Evolutionary conservation across 2,329 filamentous ascomycete species (phyloP).

Genomic region (Exophiala alcalophila): DNA sequence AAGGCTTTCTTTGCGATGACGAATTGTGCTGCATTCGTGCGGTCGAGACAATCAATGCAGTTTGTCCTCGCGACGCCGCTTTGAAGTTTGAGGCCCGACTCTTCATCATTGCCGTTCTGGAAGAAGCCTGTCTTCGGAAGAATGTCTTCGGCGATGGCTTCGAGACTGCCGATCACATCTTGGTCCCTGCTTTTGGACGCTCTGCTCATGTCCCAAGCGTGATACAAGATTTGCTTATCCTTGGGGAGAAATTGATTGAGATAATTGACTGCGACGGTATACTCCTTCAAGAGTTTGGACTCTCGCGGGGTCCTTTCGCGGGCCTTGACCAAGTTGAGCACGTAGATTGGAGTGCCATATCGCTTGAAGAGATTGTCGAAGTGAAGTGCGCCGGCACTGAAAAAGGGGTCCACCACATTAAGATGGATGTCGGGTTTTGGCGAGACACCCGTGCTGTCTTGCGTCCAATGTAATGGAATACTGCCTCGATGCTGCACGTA

Average conservation of each 20-base stretch:
- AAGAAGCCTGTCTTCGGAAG: constrained; percentile 88
- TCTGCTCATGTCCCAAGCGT: constrained; percentile 97
- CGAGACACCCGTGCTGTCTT: constrained; percentile 90
- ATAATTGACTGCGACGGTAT: constrained; percentile 81
- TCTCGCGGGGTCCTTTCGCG: constrained; percentile 86
- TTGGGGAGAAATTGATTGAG: constrained; percentile 88
- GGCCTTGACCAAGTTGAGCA: constrained; percentile 85
- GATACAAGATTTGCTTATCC: constrained; percentile 84
- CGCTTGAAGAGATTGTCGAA: constrained; percentile 93
- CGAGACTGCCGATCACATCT: constrained; percentile 89
- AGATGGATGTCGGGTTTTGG: constrained; percentile 96
- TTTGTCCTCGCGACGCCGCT: constrained; percentile 94
- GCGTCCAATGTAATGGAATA: constrained; percentile 95
- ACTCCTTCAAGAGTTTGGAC: constrained; percentile 84
- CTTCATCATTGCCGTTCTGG: constrained; percentile 76
- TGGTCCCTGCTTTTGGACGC: constrained; percentile 88
- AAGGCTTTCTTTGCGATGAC: constrained; percentile 94
- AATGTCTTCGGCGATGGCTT: constrained; percentile 84
- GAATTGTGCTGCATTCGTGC: constrained; percentile 96
- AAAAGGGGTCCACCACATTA: constrained; percentile 94
- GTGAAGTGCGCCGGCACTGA: constrained; percentile 85
- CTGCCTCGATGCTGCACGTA: constrained; percentile 96
- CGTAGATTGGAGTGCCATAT: constrained; percentile 89
- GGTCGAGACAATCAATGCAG: constrained; percentile 95
- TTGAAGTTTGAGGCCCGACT: constrained; percentile 67